Conservation (phyloP, 495 filamentous ascomycete genomes). For the Hyphodiscus hymeniophilus region DNA sequence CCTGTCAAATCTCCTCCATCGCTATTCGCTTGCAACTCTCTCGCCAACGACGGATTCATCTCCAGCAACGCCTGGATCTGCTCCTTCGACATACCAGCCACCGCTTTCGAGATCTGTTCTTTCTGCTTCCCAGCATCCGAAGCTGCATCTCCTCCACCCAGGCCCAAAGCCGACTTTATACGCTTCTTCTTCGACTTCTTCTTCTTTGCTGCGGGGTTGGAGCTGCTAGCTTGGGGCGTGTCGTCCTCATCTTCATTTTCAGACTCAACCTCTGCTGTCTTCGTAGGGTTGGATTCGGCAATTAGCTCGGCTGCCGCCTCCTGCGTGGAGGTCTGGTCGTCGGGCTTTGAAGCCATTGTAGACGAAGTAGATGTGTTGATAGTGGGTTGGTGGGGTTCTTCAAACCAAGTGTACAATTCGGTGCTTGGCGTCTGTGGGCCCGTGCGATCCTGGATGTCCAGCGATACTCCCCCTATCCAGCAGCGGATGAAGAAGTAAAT, state of each 20-base stretch:
- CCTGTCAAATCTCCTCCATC: neutral
- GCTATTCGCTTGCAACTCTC: slow-evolving; percentile 31
- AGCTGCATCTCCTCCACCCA: slow-evolving; percentile 12
- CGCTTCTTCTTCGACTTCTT: slow-evolving; percentile 46
- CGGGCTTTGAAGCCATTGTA: slow-evolving; percentile 37
- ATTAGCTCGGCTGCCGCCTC: slow-evolving; percentile 22
- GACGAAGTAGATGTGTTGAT: slow-evolving; percentile 1
- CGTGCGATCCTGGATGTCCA: too few species aligned
- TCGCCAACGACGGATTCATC: slow-evolving; percentile 53
- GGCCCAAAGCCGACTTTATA: slow-evolving; percentile 30
- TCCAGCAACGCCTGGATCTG: slow-evolving; percentile 47
- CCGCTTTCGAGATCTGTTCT: slow-evolving; percentile 33
- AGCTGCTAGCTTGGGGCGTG: slow-evolving; percentile 14
- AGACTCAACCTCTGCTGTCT: slow-evolving; percentile 30
- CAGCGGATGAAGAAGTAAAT: too few species aligned
- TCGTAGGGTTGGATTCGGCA: slow-evolving; percentile 13
- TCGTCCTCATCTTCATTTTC: slow-evolving; percentile 33
- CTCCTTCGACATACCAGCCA: slow-evolving; percentile 35
- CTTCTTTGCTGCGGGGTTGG: slow-evolving; percentile 29
- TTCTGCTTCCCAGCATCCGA: slow-evolving; percentile 14
- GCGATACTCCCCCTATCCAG: too few species aligned
- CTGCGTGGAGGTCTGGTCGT: slow-evolving; percentile 24
- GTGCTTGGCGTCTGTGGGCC: neutral
- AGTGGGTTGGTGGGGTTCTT: neutral
- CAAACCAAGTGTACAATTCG: neutral